A percentile compares a stretch with the other conserved stretches of the same genome.
Evolutionary conservation across 768 basidiomycete genomes (phyloP).

Genomic region (Boletus huronensis): DNA sequence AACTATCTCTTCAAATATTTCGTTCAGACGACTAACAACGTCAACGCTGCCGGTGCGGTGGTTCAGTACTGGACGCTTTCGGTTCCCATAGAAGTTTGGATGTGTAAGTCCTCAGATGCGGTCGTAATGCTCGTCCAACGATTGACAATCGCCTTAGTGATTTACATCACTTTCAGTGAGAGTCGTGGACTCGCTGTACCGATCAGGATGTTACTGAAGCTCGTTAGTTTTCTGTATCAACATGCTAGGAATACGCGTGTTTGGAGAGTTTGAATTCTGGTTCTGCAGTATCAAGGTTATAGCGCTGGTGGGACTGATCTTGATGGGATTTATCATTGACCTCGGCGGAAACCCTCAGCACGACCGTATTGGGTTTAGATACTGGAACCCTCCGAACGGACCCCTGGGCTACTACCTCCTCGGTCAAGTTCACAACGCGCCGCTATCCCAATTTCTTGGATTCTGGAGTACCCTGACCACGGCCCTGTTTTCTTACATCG

Average conservation of each 20-base stretch:
- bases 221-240: conserved; percentile 50
- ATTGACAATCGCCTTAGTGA: conserved; percentile 33
- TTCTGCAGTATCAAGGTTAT: conserved; percentile 47
- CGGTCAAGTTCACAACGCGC: conserved; percentile 34
- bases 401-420: conserved; percentile 21
- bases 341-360: conserved; percentile 48
- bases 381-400: conserved; percentile 36
- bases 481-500: conserved; percentile 35
- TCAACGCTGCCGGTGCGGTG: conserved; percentile 57
- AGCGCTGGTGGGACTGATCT: conserved; percentile 38
- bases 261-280: conserved; percentile 55
- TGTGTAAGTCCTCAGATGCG: conserved; percentile 42
- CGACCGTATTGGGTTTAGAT: conserved; percentile 43
- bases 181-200: conserved; percentile 7
- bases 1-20: conserved; percentile 63
- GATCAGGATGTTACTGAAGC: background rate
- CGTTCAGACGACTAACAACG: conserved; percentile 63
- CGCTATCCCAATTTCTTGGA: conserved; percentile 32
- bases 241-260: conserved; percentile 59
- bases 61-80: conserved; percentile 46
- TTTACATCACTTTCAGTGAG: conserved; percentile 57
- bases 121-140: background rate
- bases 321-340: conserved; percentile 50
- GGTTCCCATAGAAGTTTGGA: conserved; percentile 50
- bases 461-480: conserved; percentile 32